Conservation (phyloP, 495 filamentous ascomycete species). For the Pyrenula massariospora region DNA sequence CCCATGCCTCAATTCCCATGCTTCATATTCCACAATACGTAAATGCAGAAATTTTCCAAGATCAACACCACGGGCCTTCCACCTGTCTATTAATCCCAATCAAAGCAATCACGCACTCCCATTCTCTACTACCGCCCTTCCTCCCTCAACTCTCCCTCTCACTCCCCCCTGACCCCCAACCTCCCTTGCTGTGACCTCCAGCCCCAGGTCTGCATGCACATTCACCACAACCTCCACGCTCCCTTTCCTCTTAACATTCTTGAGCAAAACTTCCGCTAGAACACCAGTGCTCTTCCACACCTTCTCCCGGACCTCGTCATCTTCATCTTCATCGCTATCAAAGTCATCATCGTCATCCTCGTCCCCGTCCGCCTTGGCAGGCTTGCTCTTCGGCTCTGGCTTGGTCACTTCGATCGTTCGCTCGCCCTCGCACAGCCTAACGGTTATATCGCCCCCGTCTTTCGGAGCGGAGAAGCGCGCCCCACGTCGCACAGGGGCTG, state of each 20-base stretch:
- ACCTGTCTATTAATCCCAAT: neutral
- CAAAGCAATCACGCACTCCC: constrained; percentile 28
- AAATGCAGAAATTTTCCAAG: too few species aligned
- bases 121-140: constrained; percentile 23
- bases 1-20: too few species aligned
- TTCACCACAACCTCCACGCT: constrained; percentile 92
- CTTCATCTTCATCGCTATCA: constrained; percentile 64
- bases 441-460: constrained; percentile 72
- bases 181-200: constrained; percentile 72
- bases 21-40: too few species aligned
- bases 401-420: constrained; percentile 85
- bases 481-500: constrained; percentile 75
- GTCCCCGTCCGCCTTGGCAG: constrained; percentile 44
- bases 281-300: constrained; percentile 81
- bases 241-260: constrained; percentile 70
- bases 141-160: constrained; percentile 52
- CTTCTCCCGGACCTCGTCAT: constrained; percentile 77
- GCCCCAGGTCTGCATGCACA: constrained; percentile 61
- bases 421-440: constrained; percentile 76
- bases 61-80: neutral
- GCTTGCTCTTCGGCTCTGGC: constrained; percentile 64
- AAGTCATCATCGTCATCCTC: constrained; percentile 54
- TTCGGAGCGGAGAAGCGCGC: constrained; percentile 62
- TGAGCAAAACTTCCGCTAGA: constrained; percentile 77
- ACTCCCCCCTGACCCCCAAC: constrained; percentile 79